phyloP scores from a whole-genome alignment of 1,139 yeast species.

The Blastobotrys arbuscula region DNA sequence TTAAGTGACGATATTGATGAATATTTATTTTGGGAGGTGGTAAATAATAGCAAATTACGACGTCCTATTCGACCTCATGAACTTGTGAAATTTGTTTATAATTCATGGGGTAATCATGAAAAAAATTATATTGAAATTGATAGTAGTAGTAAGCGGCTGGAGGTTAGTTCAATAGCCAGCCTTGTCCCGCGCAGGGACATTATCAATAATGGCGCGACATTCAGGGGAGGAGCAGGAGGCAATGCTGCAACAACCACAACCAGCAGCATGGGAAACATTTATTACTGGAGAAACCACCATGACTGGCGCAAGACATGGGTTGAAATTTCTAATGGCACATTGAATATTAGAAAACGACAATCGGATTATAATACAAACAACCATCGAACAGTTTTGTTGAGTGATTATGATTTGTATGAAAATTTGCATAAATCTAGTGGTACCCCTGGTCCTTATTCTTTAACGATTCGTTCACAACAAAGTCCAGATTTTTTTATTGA shows the following conservation, averaged over 20 bases:
- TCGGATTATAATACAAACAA: slow-evolving; percentile 8
- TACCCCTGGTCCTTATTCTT: slow-evolving; percentile 23
- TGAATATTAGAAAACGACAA: slow-evolving; percentile 12
- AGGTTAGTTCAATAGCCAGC: slow-evolving; percentile 29
- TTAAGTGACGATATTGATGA: slow-evolving; percentile 21
- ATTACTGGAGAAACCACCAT: slow-evolving; percentile 14
- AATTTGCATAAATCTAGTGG: background rate
- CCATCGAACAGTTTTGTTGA: slow-evolving; percentile 11
- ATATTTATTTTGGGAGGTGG: slow-evolving; percentile 29
- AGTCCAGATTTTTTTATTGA: slow-evolving; percentile 24
- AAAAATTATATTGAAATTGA: slow-evolving; percentile 23
- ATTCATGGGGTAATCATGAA: slow-evolving; percentile 22
- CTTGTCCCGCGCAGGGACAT: slow-evolving; percentile 33
- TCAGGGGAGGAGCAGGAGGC: no score
- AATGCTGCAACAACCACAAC: no score
- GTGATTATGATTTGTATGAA: slow-evolving; percentile 26
- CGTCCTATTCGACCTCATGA: slow-evolving; percentile 30
- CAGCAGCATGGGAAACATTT: no score
- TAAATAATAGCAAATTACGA: slow-evolving; percentile 13
- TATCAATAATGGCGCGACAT: slow-evolving; percentile 20
- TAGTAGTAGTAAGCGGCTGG: slow-evolving; percentile 24
- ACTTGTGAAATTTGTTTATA: slow-evolving; percentile 19
- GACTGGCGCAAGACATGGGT: slow-evolving; percentile 21
- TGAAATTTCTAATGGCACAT: slow-evolving; percentile 13
- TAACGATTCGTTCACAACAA: slow-evolving; percentile 29